phyloP scores from a whole-genome alignment of 2,329 filamentous ascomycete genomes.

The Arthroderma sp. region DNA sequence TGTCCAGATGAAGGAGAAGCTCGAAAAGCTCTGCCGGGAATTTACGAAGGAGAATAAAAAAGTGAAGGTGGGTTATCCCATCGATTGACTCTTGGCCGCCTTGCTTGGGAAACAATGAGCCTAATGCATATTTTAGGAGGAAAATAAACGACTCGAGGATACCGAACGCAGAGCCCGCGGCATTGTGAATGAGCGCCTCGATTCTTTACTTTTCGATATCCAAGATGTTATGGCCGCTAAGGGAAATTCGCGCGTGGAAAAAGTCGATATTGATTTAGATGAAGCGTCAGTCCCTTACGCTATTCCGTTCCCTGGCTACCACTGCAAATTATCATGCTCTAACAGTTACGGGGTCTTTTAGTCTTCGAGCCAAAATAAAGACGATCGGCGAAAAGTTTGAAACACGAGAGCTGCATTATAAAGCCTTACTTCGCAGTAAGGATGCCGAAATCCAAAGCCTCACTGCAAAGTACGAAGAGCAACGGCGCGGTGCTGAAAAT shows the following conservation, averaged over 20 bases:
- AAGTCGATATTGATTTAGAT: constrained; percentile 75
- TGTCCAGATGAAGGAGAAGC: constrained; percentile 80
- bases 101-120: constrained; percentile 2
- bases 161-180: constrained; percentile 70
- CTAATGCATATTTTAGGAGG: constrained; percentile 44
- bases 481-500: constrained; percentile 74
- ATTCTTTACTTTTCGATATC: constrained; percentile 66
- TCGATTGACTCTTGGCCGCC: not conserved
- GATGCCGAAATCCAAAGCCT: constrained; percentile 92
- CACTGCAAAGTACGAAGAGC: constrained; percentile 73
- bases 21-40: constrained; percentile 91
- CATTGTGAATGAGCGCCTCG: constrained; percentile 74
- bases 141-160: constrained; percentile 84
- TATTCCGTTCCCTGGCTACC: not conserved
- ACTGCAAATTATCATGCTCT: not conserved
- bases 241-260: constrained; percentile 66
- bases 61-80: constrained; percentile 57
- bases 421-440: constrained; percentile 81
- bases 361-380: constrained; percentile 62
- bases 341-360: constrained; percentile 15
- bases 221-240: constrained; percentile 82
- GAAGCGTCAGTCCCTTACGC: constrained; percentile 52
- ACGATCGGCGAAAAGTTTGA: constrained; percentile 96
- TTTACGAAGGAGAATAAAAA: constrained; percentile 96
- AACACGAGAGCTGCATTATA: constrained; percentile 84